Evolutionary conservation across 768 basidiomycete genomes (phyloP).

Genomic region (Calocybe indica): DNA sequence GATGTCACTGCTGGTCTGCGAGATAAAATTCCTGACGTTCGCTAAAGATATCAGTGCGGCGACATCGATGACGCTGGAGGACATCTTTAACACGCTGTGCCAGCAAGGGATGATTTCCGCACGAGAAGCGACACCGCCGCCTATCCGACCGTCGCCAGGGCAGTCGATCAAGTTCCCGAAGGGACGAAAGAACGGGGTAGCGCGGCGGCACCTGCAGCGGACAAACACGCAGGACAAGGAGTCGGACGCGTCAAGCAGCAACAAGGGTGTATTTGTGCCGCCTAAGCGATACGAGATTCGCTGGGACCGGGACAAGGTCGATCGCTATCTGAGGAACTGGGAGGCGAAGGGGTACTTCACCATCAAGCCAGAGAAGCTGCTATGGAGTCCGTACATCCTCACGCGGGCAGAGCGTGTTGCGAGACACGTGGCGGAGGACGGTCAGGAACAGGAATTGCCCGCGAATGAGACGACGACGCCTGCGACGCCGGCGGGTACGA

Average conservation of each 20-base stretch:
- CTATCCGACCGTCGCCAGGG: conserved; percentile 63
- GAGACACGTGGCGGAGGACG: conserved; percentile 3
- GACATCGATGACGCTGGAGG: conserved; percentile 90
- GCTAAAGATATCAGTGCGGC: conserved; percentile 70
- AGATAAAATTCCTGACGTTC: conserved; percentile 1
- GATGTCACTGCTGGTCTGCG: background rate
- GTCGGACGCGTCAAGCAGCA: conserved; percentile 16
- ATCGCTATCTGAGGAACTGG: conserved; percentile 61
- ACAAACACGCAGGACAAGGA: conserved; percentile 46
- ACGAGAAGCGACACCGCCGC: conserved; percentile 42
- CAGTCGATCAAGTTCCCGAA: conserved; percentile 72
- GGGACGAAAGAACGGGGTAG: conserved; percentile 60
- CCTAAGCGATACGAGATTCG: conserved; percentile 69
- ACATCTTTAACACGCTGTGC: conserved; percentile 68
- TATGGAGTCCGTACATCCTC: conserved; percentile 88
- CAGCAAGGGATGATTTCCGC: conserved; percentile 72
- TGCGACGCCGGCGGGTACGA: conserved; percentile 5
- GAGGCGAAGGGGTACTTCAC: conserved; percentile 73
- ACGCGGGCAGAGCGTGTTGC: conserved; percentile 6
- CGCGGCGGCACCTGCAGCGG: conserved; percentile 58
- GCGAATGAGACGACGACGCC: conserved; percentile 8
- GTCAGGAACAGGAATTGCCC: conserved; percentile 11
- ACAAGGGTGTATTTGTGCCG: conserved; percentile 51
- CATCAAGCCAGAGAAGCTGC: conserved; percentile 77
- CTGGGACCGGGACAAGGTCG: conserved; percentile 67